These are phyloP conservation scores for Nigrograna mackinnonii DNA, from an alignment of 2,329 filamentous ascomycete species.

Conservation along the genomic window DNA sequence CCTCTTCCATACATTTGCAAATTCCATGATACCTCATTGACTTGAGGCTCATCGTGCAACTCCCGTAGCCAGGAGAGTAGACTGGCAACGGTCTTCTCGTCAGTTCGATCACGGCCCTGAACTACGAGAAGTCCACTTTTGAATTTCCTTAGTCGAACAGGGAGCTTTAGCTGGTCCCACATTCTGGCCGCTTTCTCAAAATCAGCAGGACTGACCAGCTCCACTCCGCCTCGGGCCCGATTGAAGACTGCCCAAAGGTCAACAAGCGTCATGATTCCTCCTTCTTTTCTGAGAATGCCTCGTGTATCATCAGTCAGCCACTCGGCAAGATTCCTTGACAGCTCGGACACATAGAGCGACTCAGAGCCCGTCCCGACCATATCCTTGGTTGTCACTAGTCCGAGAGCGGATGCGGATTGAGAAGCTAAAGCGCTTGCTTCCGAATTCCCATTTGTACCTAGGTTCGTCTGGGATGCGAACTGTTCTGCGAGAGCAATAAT, in stretches of 20 bases:
- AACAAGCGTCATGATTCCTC: slow-evolving; percentile 44
- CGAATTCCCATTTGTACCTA: slow-evolving; percentile 59
- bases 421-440: slow-evolving; percentile 77
- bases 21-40: slow-evolving; percentile 72
- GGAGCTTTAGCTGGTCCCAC: slow-evolving; percentile 86
- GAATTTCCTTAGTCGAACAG: slow-evolving; percentile 84
- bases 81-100: slow-evolving; percentile 83
- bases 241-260: slow-evolving; percentile 73
- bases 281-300: slow-evolving; percentile 38
- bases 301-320: slow-evolving; percentile 43
- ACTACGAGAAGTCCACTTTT: slow-evolving; percentile 94
- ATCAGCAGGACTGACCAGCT: slow-evolving; percentile 88
- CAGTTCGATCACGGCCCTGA: slow-evolving; percentile 83
- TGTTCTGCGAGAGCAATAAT: slow-evolving; percentile 90
- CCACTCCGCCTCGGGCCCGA: slow-evolving; percentile 86
- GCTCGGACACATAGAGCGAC: slow-evolving; percentile 77
- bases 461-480: slow-evolving; percentile 70
- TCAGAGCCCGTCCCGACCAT: slow-evolving; percentile 81
- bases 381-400: slow-evolving; percentile 91
- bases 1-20: slow-evolving; percentile 79
- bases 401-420: slow-evolving; percentile 81
- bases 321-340: slow-evolving; percentile 44
- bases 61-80: slow-evolving; percentile 78
- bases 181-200: slow-evolving; percentile 87
- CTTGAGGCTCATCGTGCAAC: slow-evolving; percentile 67